Evolutionary conservation across 2,329 filamentous ascomycete genomes (phyloP), one percentile per base, ranked within the genome.

Genomic region (Waltergamsia citrina): DNA sequence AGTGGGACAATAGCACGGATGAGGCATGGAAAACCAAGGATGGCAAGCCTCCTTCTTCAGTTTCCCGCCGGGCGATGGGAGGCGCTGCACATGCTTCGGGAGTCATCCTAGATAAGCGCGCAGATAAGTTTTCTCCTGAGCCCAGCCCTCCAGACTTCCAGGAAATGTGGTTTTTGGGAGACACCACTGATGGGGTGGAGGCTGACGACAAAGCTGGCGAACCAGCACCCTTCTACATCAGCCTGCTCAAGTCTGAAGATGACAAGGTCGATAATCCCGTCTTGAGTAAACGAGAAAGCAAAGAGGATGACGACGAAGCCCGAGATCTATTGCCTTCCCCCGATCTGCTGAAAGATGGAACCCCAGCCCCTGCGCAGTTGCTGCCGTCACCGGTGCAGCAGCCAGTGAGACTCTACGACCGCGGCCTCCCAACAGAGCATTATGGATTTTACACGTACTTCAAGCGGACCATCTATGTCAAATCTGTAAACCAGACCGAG

Each of bases 391-490:
- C 82, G 1, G 59, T 67, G 1, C 74, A 81, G 39, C 92, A 96
- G 49, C 90, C 86, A 0, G 65, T 96, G 10, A 76, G 84, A 2
- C 71, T 96, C 1, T 96, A 80, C 54, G 85, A 96, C 53, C 82
- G 87, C 15, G 87, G 83, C 14, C 65, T 83, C 19, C 62, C 71
- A 3, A 81, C 80, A 0, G 90, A 96, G 54, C 86, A 94, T 58
- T 95, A 93, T 56, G 86, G 85, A 3, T 95, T 95, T 60, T 95
- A 94, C 61, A 84, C 74, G 1, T 93, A 94, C 64, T 96, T 84
- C 56, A 79, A 87, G 58, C 85, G 87, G 43, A 82, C 81, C 7
- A 85, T 94, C 42, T 94, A 90, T 62, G 67, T 94, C 41, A 76
- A 78, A 45, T 78, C 75, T 12, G 60, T 68, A 9, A 68, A 70